Conservation (phyloP, 2,329 filamentous ascomycete species). For the Acephala macrosclerotiorum region DNA sequence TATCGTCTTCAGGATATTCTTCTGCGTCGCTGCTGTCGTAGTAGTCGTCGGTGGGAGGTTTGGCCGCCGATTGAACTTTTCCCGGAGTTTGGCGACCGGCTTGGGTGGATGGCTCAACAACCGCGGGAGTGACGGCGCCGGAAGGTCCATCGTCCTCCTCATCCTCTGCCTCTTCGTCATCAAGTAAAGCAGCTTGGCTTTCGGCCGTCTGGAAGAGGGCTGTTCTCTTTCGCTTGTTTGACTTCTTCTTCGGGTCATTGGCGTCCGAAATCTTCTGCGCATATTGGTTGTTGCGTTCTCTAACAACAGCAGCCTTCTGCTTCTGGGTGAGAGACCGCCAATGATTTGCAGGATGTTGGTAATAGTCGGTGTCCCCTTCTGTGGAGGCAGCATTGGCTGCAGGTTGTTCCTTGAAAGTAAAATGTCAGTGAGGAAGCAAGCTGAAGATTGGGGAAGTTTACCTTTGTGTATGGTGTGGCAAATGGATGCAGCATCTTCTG, state of each 20-base stretch:
- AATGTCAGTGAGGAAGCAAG: neutral
- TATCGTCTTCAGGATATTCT: conserved; percentile 32
- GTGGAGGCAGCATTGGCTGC: neutral
- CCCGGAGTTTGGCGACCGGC: neutral
- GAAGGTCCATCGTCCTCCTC: neutral
- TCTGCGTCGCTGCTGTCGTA: neutral
- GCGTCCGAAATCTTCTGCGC: neutral
- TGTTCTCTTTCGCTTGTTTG: conserved; percentile 20
- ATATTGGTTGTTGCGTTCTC: neutral
- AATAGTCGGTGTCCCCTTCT: conserved; percentile 28
- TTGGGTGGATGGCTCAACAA: neutral
- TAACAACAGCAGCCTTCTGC: neutral
- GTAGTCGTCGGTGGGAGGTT: neutral
- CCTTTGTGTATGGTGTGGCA: conserved; percentile 24
- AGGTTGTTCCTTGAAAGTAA: neutral
- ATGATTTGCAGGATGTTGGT: conserved; percentile 38
- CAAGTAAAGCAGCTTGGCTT: neutral
- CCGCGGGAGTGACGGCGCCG: neutral
- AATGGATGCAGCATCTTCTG: conserved; percentile 26
- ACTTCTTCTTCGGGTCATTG: neutral
- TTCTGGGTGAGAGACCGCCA: conserved; percentile 27
- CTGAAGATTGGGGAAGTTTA: conserved; percentile 13
- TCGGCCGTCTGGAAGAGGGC: neutral
- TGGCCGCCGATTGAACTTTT: neutral
- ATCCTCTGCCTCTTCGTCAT: neutral